Base-by-base conservation (phyloP, 176 grass and related monocot species). In the Cenchrus purpureus region DNA sequence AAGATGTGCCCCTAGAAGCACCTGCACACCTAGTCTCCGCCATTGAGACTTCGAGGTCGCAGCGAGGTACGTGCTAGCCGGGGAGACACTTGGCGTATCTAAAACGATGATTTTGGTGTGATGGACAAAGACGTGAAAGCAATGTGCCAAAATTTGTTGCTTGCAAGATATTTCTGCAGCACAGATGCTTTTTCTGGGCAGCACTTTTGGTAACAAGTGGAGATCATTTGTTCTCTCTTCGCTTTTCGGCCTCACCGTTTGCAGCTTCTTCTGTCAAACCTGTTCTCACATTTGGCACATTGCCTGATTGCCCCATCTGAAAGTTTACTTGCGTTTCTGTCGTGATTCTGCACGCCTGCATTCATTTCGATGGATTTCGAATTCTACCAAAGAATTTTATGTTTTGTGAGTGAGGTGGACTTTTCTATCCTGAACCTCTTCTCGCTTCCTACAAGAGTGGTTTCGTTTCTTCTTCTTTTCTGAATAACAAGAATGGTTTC, bases 181-280 rank as follows among this genome's bases (percentile, higher is more conserved):
- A 20, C 37, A 40, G 32, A 70, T 77, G 63, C 12, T 5, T 77
- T 65, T 76, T 14, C 43, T 63, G n/a, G n/a, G 10, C 12, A 45
- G 57, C 69, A 67, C 42, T 59, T 75, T 75, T 58, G 3, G 56
- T 28, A 78, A 77, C 77, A n/a, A 72, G 20, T 65, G 78, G 1
- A 28, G 0, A 37, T 6, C 60, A 42, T 65, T 52, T 65, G 46
- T 77, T 86, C 70, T 80, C 71, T 65, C 29, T 25, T 61, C 12
- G 52, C 71, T 65, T 20, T 25, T 61, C 12, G 52, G 52, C 45
- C 25, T 63, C 17, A 19, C 1, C 49, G 17, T 89, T 17, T 73
- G n/a, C 49, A 11, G 52, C 34, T 54, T 81, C 3, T 20, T 73
- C 22, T 73, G n/a, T 7, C 22, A 51, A 9, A 46, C 7, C 6